Conservation (phyloP, 495 filamentous ascomycete genomes). For the Xylaria grammica region DNA sequence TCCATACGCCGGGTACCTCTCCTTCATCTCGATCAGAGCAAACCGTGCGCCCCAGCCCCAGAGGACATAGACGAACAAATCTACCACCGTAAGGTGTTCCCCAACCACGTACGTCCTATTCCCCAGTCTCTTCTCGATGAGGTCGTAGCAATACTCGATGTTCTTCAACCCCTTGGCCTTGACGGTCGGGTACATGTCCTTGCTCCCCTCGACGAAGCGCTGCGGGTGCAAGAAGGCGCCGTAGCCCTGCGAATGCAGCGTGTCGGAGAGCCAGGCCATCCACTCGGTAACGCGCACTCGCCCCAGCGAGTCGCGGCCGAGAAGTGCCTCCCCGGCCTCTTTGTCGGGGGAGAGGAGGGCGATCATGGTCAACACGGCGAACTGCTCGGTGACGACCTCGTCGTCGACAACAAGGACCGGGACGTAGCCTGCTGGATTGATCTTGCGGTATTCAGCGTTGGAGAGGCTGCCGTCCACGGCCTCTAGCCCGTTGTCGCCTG, state of each 20-base stretch:
- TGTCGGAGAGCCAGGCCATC: conserved; percentile 47
- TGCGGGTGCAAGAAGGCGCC: conserved; percentile 31
- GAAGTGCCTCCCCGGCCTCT: conserved; percentile 20
- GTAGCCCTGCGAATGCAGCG: conserved; percentile 38
- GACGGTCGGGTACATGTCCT: conserved; percentile 25
- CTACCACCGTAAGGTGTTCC: conserved; percentile 40
- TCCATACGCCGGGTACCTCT: conserved; percentile 36
- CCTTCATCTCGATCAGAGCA: conserved; percentile 26
- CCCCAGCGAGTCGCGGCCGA: conserved; percentile 39
- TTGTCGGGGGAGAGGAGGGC: conserved; percentile 33
- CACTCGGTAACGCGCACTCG: conserved; percentile 43
- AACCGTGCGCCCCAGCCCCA: conserved; percentile 35
- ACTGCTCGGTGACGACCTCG: conserved; percentile 44
- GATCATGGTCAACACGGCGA: conserved; percentile 40
- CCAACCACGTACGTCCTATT: conserved; percentile 36
- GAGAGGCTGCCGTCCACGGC: conserved; percentile 25
- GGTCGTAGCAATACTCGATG: conserved; percentile 31
- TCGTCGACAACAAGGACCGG: conserved; percentile 39
- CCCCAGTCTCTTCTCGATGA: conserved; percentile 31
- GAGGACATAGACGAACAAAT: conserved; percentile 43
- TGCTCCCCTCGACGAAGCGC: conserved; percentile 33
- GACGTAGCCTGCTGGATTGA: conserved; percentile 43
- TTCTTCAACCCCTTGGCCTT: conserved; percentile 25
- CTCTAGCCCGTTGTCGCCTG: conserved; percentile 7
- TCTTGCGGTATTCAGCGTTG: conserved; percentile 27